Percentiles rank a stretch among this genome's conserved stretches.
Conservation (phyloP, 805 yeast species). For the Saturnispora gosingensis region DNA sequence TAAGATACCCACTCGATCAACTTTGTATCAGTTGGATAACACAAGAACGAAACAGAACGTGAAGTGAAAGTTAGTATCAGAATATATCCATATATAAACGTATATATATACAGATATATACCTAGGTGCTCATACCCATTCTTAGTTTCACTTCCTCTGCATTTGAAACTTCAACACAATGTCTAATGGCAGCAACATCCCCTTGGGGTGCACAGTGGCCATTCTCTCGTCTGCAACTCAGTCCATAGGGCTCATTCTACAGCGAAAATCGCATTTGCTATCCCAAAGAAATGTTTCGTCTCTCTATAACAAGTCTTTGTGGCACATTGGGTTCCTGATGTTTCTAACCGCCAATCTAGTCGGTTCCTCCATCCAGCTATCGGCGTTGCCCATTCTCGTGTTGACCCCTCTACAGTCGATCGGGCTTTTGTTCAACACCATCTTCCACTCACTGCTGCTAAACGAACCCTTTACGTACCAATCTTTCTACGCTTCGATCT, state of each 20-base stretch:
- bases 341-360: conserved; percentile 67
- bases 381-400: conserved; percentile 73
- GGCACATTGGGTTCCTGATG: conserved; percentile 67
- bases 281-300: conserved; percentile 13
- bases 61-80: too few species aligned
- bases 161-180: background rate
- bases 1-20: too few species aligned
- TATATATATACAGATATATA: too few species aligned
- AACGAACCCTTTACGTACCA: conserved; percentile 55
- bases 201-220: conserved; percentile 3
- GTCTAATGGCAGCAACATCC: conserved; percentile 1
- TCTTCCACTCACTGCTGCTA: conserved; percentile 58
- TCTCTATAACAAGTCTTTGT: conserved; percentile 43
- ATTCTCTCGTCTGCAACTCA: conserved; percentile 3
- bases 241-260: conserved; percentile 2
- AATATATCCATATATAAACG: too few species aligned
- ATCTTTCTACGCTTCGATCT: conserved; percentile 54
- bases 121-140: background rate
- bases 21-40: too few species aligned
- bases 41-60: too few species aligned
- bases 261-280: conserved; percentile 1
- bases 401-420: conserved; percentile 78
- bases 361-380: conserved; percentile 76
- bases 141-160: background rate
- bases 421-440: conserved; percentile 79